Evolutionary conservation across 805 yeast genomes (phyloP).

Genomic region (Starmerella floricola): DNA sequence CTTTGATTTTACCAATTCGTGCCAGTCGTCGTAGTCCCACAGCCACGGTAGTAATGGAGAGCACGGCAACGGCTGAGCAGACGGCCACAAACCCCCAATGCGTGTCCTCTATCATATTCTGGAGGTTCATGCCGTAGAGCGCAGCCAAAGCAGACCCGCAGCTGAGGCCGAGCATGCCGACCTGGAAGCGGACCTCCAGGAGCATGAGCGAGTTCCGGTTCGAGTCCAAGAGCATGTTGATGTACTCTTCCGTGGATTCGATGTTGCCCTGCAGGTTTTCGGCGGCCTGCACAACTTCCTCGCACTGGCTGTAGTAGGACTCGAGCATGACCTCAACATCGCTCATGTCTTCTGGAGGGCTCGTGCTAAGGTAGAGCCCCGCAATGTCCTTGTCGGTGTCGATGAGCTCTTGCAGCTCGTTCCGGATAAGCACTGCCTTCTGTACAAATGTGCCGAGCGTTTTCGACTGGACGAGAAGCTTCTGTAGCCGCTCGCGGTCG

Average conservation of each 20-base stretch:
- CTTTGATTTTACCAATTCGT: conserved; percentile 31
- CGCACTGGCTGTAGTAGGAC: conserved; percentile 79
- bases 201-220: conserved; percentile 89
- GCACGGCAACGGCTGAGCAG: conserved; percentile 34
- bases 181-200: conserved; percentile 68
- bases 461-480: conserved; percentile 71
- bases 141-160: conserved; percentile 72
- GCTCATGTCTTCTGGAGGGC: conserved; percentile 46
- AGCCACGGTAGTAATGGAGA: conserved; percentile 38
- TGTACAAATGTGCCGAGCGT: conserved; percentile 73
- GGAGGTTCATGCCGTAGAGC: conserved; percentile 89
- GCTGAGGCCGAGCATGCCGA: conserved; percentile 73
- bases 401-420: conserved; percentile 69
- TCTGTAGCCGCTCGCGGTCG: conserved; percentile 65
- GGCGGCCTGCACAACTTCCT: conserved; percentile 85
- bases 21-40: conserved; percentile 47
- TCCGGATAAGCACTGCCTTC: conserved; percentile 69
- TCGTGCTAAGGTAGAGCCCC: conserved; percentile 62
- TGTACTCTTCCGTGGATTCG: conserved; percentile 86
- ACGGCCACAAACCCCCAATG: conserved; percentile 54
- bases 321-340: conserved; percentile 87
- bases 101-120: conserved; percentile 79
- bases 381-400: conserved; percentile 83
- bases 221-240: conserved; percentile 82
- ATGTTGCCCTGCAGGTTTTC: conserved; percentile 72